phyloP scores from a whole-genome alignment of 2,329 filamentous ascomycete species.

The Penicillium brevicompactum region DNA sequence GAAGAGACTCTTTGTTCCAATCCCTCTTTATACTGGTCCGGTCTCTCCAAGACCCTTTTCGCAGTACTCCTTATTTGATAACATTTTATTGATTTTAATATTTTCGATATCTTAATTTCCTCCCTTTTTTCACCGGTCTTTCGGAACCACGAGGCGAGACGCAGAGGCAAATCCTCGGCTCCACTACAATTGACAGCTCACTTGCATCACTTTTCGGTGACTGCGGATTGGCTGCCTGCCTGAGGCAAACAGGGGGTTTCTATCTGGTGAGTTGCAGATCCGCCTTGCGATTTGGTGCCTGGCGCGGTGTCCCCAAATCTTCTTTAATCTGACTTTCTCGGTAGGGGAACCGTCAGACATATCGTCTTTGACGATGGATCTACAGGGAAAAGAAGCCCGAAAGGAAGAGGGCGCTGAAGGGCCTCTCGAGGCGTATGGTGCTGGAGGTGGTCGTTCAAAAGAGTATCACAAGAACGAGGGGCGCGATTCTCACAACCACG shows the following conservation, averaged over 20 bases:
- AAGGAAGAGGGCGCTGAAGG: slow-evolving; percentile 41
- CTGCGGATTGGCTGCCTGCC: slow-evolving; percentile 30
- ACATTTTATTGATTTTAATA: not conserved
- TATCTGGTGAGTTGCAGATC: slow-evolving; percentile 10
- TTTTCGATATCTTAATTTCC: slow-evolving; percentile 2
- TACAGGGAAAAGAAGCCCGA: slow-evolving; percentile 44
- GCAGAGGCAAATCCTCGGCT: slow-evolving; percentile 25
- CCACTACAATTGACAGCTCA: slow-evolving; percentile 31
- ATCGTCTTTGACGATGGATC: slow-evolving; percentile 37
- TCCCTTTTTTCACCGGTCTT: not conserved
- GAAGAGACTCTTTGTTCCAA: slow-evolving; percentile 1
- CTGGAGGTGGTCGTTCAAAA: slow-evolving; percentile 34
- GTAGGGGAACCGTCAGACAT: slow-evolving; percentile 7
- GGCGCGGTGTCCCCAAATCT: slow-evolving; percentile 1
- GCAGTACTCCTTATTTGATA: not conserved
- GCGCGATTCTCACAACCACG: slow-evolving; percentile 31
- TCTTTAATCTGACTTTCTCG: slow-evolving; percentile 18
- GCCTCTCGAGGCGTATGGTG: slow-evolving; percentile 37
- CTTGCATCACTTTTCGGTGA: slow-evolving; percentile 28
- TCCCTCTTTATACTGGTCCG: slow-evolving; percentile 1
- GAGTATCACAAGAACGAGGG: slow-evolving; percentile 41
- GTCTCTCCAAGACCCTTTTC: not conserved
- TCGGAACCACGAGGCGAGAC: slow-evolving; percentile 24
- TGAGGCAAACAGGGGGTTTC: slow-evolving; percentile 27
- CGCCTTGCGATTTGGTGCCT: slow-evolving; percentile 3